phyloP scores from a whole-genome alignment of 352 stramenopile genomes.

The Pythium periplocum region DNA sequence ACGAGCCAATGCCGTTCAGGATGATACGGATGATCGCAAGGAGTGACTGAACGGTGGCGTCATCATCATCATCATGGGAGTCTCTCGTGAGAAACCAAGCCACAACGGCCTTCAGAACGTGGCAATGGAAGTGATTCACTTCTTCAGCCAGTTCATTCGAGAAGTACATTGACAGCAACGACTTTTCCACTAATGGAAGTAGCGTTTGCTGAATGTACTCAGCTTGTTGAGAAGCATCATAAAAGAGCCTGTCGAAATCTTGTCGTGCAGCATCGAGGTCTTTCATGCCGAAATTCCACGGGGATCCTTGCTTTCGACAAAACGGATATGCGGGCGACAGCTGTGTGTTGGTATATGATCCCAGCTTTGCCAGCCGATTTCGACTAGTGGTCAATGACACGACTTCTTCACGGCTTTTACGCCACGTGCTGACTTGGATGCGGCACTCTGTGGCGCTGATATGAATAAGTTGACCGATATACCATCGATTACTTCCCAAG shows the following conservation, averaged over 20 bases:
- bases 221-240: slow-evolving; percentile 37
- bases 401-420: slow-evolving; percentile 65
- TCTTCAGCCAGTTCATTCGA: slow-evolving; percentile 70
- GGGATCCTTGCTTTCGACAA: slow-evolving; percentile 60
- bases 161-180: slow-evolving; percentile 57
- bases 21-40: slow-evolving; percentile 73
- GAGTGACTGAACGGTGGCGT: slow-evolving; percentile 31
- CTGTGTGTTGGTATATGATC: slow-evolving; percentile 70
- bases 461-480: slow-evolving; percentile 65
- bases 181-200: slow-evolving; percentile 71
- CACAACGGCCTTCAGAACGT: slow-evolving; percentile 73
- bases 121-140: slow-evolving; percentile 75
- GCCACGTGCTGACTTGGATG: slow-evolving; percentile 63
- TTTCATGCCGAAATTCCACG: slow-evolving; percentile 59
- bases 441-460: slow-evolving; percentile 61
- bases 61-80: slow-evolving; percentile 18
- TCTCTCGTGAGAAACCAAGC: slow-evolving; percentile 38
- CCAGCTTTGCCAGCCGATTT: slow-evolving; percentile 62
- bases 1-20: slow-evolving; percentile 68
- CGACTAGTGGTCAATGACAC: slow-evolving; percentile 50
- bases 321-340: slow-evolving; percentile 78
- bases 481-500: slow-evolving; percentile 69
- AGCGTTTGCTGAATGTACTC: slow-evolving; percentile 49
- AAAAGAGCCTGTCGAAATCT: slow-evolving; percentile 76
- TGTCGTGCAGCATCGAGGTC: slow-evolving; percentile 58